A percentile compares a stretch with the other conserved stretches of the same genome.
phyloP scores from a whole-genome alignment of 768 basidiomycete genomes.

The Thelephora aurantiotincta region DNA sequence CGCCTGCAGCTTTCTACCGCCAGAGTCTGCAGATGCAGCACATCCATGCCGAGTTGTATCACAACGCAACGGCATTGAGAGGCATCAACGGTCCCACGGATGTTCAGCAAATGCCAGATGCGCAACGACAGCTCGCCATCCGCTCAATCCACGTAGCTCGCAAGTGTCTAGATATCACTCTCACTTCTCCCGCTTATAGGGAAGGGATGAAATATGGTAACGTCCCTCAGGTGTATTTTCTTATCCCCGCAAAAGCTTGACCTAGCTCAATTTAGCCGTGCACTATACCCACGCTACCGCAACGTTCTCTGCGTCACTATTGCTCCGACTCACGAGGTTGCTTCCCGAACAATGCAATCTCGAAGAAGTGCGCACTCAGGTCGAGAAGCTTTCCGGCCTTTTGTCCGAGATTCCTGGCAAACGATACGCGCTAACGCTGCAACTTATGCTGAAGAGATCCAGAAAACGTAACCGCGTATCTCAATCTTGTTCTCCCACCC shows the following conservation, averaged over 20 bases:
- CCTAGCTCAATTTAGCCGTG: slow-evolving; percentile 37
- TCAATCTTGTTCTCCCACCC: slow-evolving; percentile 45
- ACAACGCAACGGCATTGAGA: slow-evolving; percentile 70
- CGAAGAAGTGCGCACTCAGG: slow-evolving; percentile 54
- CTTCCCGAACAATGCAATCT: slow-evolving; percentile 83
- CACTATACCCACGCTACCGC: slow-evolving; percentile 87
- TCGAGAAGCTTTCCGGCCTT: slow-evolving; percentile 63
- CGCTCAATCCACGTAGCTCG: slow-evolving; percentile 75
- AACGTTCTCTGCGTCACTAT: slow-evolving; percentile 84
- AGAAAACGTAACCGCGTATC: slow-evolving; percentile 45
- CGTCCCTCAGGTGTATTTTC: slow-evolving; percentile 10
- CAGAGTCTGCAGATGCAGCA: slow-evolving; percentile 83
- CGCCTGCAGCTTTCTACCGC: slow-evolving; percentile 59
- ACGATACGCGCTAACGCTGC: slow-evolving; percentile 81
- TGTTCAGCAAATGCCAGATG: slow-evolving; percentile 66
- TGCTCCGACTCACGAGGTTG: slow-evolving; percentile 72
- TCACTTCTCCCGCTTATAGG: slow-evolving; percentile 71
- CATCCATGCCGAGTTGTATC: slow-evolving; percentile 73
- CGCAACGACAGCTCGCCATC: slow-evolving; percentile 69
- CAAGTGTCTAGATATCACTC: slow-evolving; percentile 71
- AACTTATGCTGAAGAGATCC: slow-evolving; percentile 75
- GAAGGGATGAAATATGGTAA: slow-evolving; percentile 87
- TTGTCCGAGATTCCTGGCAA: slow-evolving; percentile 85
- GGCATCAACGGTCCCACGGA: slow-evolving; percentile 81
- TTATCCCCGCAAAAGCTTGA: slow-evolving; percentile 2